Evolutionary conservation across 108 stramenopile genomes (phyloP).

Genomic region (Aurantiochytrium sp.): DNA sequence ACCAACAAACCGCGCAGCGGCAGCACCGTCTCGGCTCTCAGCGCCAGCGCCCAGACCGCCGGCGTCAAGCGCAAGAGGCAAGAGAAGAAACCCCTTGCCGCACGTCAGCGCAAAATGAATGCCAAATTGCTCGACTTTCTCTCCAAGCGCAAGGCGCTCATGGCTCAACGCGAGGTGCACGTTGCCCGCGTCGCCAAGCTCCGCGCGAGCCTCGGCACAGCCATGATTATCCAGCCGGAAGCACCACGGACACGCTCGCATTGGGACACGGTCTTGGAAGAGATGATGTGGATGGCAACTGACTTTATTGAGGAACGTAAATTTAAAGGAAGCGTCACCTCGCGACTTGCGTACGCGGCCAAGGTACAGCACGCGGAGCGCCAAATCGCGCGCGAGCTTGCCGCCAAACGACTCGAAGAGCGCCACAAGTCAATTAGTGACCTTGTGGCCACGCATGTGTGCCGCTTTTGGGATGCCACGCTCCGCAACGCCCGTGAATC

Average conservation of each 20-base stretch:
- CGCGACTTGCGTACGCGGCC: background rate
- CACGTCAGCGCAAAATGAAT: background rate
- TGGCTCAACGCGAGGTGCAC: background rate
- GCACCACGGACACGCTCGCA: slow-evolving; percentile 44
- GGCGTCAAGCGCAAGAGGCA: background rate
- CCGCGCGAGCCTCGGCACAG: background rate
- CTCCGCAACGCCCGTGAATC: background rate
- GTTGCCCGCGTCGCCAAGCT: background rate
- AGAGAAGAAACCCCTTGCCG: background rate
- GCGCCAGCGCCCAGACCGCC: background rate
- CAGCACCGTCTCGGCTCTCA: background rate
- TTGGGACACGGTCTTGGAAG: slow-evolving; percentile 72
- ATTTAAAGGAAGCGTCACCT: slow-evolving; percentile 58
- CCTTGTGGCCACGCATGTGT: background rate
- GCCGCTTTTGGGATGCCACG: background rate
- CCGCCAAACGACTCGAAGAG: background rate
- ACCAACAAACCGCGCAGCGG: background rate
- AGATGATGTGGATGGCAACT: slow-evolving; percentile 74
- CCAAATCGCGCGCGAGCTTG: too few species aligned
- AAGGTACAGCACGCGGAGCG: background rate
- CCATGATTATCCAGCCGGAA: background rate
- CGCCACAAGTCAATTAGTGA: background rate
- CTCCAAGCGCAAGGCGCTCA: background rate
- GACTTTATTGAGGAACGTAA: slow-evolving; percentile 79
- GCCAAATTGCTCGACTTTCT: background rate